A percentile compares a stretch with the other conserved stretches of the same genome.
Conservation (phyloP, 2,329 filamentous ascomycete genomes). For the Chaetomiaceae sp. region DNA sequence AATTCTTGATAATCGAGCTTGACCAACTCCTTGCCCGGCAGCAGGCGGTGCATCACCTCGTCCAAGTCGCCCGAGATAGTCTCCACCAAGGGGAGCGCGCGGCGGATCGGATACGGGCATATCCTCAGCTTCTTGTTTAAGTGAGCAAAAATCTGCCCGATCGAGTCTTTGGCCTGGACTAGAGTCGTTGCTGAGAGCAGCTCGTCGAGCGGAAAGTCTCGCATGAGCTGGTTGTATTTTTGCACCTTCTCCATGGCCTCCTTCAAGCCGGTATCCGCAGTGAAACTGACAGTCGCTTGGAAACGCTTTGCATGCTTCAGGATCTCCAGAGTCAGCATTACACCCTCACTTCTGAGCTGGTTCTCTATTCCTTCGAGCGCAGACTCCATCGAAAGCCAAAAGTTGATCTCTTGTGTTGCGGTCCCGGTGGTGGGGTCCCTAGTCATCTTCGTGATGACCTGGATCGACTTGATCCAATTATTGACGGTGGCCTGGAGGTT, state of each 20-base stretch:
- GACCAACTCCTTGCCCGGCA: conserved; percentile 83
- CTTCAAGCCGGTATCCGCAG: conserved; percentile 90
- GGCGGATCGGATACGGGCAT: conserved; percentile 88
- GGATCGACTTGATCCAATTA: conserved; percentile 98
- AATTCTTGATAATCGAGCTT: conserved; percentile 92
- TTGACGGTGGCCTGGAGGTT: conserved; percentile 91
- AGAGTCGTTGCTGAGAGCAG: conserved; percentile 87
- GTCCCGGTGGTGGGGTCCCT: conserved; percentile 72
- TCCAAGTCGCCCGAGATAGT: conserved; percentile 94
- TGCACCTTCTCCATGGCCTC: conserved; percentile 95
- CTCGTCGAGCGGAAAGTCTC: conserved; percentile 95
- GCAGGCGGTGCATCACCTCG: conserved; percentile 74
- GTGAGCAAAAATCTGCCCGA: conserved; percentile 86
- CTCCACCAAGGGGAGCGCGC: conserved; percentile 90
- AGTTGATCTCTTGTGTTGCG: conserved; percentile 96
- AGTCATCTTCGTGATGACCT: conserved; percentile 90
- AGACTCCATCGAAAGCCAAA: conserved; percentile 96
- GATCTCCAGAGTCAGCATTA: conserved; percentile 86
- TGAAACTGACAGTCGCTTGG: conserved; percentile 95
- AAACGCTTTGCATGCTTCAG: conserved; percentile 96
- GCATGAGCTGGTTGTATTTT: conserved; percentile 98
- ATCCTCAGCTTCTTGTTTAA: conserved; percentile 97
- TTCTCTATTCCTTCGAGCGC: conserved; percentile 87
- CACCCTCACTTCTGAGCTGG: conserved; percentile 83
- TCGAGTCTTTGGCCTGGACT: conserved; percentile 80